phyloP scores from a whole-genome alignment of 768 basidiomycete genomes.

The Omphalotus guepiniiformis region DNA sequence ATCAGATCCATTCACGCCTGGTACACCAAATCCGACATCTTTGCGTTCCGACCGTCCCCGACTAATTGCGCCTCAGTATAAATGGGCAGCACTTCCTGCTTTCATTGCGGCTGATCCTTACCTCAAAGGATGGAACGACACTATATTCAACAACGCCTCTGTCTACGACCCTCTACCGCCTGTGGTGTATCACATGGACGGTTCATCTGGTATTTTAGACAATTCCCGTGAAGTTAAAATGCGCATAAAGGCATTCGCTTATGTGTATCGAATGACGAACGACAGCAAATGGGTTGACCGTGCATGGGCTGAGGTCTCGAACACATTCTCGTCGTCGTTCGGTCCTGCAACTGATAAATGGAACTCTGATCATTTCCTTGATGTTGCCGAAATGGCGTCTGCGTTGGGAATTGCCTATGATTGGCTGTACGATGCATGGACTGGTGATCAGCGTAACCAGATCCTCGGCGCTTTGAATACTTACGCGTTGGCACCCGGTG shows the following conservation, averaged over 20 bases:
- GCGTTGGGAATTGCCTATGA: conserved; percentile 94
- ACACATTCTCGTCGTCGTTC: conserved; percentile 46
- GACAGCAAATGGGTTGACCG: conserved; percentile 90
- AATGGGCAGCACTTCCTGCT: conserved; percentile 77
- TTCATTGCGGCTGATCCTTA: conserved; percentile 85
- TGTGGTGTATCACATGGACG: conserved; percentile 71
- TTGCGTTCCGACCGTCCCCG: conserved; percentile 81
- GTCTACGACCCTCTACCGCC: conserved; percentile 58
- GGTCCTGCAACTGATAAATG: conserved; percentile 67
- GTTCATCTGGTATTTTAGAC: conserved; percentile 88
- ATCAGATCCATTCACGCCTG: conserved; percentile 66
- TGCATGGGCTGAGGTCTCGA: conserved; percentile 77
- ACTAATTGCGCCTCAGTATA: conserved; percentile 89
- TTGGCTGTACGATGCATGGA: conserved; percentile 89
- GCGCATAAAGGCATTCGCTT: conserved; percentile 89
- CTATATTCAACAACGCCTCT: conserved; percentile 87
- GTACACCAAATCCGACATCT: conserved; percentile 51
- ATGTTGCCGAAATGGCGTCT: conserved; percentile 81
- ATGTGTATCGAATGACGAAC: conserved; percentile 87
- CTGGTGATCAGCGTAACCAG: conserved; percentile 58
- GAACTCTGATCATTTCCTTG: conserved; percentile 91
- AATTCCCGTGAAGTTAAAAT: conserved; percentile 87
- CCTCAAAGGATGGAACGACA: conserved; percentile 81
- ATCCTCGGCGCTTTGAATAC: conserved; percentile 72
- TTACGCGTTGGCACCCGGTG: conserved; percentile 71